These are phyloP conservation scores for Tuctoria greenei DNA, from an alignment of 176 grass and related monocot genomes.

Conservation along the genomic window DNA sequence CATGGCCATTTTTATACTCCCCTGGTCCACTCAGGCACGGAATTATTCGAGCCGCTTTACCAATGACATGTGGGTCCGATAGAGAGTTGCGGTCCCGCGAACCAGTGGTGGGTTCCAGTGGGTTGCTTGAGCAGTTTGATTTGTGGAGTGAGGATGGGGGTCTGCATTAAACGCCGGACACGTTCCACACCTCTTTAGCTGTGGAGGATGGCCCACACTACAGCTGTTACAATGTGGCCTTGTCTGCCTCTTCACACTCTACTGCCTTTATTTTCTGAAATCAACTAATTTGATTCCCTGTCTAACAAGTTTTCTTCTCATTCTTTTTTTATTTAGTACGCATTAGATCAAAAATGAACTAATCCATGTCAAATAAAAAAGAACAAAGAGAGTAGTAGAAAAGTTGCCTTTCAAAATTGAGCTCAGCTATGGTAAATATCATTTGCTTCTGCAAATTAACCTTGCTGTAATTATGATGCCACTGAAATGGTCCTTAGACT, in stretches of 20 bases:
- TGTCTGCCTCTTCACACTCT: conserved; percentile 60
- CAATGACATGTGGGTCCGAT: conserved; percentile 25
- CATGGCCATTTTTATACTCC: conserved; percentile 59
- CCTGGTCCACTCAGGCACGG: background rate
- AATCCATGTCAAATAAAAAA: too few relatives aligned
- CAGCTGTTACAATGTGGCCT: conserved; percentile 95
- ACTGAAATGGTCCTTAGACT: background rate
- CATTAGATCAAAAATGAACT: too few relatives aligned
- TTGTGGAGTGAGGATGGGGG: conserved; percentile 20
- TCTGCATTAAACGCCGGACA: conserved; percentile 91
- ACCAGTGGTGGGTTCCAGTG: background rate
- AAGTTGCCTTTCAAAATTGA: background rate
- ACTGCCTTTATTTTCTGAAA: conserved; percentile 34
- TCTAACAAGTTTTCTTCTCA: too few relatives aligned
- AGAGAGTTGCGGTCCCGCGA: accelerated
- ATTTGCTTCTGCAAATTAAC: background rate
- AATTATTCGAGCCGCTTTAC: accelerated
- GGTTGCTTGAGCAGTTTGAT: background rate
- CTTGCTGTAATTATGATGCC: conserved; percentile 6
- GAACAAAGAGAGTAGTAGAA: too few relatives aligned
- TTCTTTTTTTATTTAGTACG: too few relatives aligned
- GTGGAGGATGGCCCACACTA: conserved; percentile 56
- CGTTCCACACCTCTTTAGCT: conserved; percentile 75
- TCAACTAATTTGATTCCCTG: conserved; percentile 34
- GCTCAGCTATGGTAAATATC: background rate